These are phyloP conservation scores for Sphaceloma murrayae DNA, from an alignment of 2,329 filamentous ascomycete species.

Conservation along the genomic window DNA sequence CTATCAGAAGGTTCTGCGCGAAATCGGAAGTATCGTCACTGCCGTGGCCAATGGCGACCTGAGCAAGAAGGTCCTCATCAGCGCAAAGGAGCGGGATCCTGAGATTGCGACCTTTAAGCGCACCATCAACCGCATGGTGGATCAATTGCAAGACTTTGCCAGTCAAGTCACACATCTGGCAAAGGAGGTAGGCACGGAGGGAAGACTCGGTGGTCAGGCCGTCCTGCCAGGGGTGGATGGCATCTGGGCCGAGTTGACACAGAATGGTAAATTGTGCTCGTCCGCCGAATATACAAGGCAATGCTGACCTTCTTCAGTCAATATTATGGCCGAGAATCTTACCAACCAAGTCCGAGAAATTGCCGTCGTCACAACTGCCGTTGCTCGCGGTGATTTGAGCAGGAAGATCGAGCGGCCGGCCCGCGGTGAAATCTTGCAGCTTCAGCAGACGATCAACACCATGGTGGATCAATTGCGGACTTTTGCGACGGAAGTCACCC, in stretches of 20 bases:
- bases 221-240: slow-evolving; percentile 89
- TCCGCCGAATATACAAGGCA: neutral
- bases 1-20: slow-evolving; percentile 91
- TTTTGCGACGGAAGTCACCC: slow-evolving; percentile 55
- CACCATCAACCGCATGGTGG: slow-evolving; percentile 99
- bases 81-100: slow-evolving; percentile 92
- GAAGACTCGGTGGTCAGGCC: slow-evolving; percentile 85
- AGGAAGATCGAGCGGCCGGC: slow-evolving; percentile 94
- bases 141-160: slow-evolving; percentile 91
- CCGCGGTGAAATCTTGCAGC: slow-evolving; percentile 83
- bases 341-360: slow-evolving; percentile 98
- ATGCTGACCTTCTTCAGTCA: slow-evolving; percentile 48
- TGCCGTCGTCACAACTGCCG: slow-evolving; percentile 89
- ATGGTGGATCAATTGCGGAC: slow-evolving; percentile 60
- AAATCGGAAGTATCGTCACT: slow-evolving; percentile 95
- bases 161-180: slow-evolving; percentile 92
- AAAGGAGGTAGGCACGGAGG: slow-evolving; percentile 91
- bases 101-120: slow-evolving; percentile 97
- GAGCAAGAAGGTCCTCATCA: slow-evolving; percentile 93
- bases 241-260: slow-evolving; percentile 92
- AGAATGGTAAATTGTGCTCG: slow-evolving; percentile 36
- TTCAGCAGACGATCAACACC: slow-evolving; percentile 77
- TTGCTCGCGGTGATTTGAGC: slow-evolving; percentile 86
- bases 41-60: slow-evolving; percentile 91
- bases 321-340: slow-evolving; percentile 96